phyloP scores from a whole-genome alignment of 371 early-diverging fungal species.

The Entomophthora muscae region DNA sequence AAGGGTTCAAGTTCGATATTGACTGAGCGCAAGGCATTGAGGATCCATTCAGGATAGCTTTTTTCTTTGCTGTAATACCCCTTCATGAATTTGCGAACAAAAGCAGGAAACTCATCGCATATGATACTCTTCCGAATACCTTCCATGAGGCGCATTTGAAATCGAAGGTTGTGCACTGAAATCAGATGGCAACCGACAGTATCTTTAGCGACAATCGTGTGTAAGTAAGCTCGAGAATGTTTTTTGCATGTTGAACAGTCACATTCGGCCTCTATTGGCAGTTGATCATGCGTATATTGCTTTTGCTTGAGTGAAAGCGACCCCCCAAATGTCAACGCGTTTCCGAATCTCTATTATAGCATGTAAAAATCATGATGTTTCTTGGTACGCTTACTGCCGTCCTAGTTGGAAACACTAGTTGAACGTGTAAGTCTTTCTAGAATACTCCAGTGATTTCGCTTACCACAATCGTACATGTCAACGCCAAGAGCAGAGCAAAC shows the following conservation, averaged over 20 bases:
- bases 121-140: slow-evolving; percentile 61
- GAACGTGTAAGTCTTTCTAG: too few relatives aligned
- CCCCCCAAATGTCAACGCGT: slow-evolving; percentile 67
- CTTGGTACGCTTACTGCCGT: slow-evolving; percentile 49
- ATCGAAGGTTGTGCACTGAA: slow-evolving; percentile 80
- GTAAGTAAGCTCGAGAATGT: slow-evolving; percentile 65
- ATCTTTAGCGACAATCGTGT: slow-evolving; percentile 54
- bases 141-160: slow-evolving; percentile 74
- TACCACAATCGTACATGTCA: slow-evolving; percentile 87
- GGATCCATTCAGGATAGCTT: slow-evolving; percentile 65
- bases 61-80: neutral
- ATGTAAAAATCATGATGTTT: neutral
- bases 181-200: slow-evolving; percentile 85
- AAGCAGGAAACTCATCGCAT: slow-evolving; percentile 58
- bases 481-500: slow-evolving; percentile 87
- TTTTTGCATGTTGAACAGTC: slow-evolving; percentile 70
- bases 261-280: slow-evolving; percentile 72
- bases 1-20: slow-evolving; percentile 33
- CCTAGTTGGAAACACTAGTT: slow-evolving; percentile 78
- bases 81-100: slow-evolving; percentile 57
- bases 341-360: slow-evolving; percentile 61
- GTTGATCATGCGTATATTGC: slow-evolving; percentile 38
- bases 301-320: slow-evolving; percentile 46
- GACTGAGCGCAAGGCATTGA: slow-evolving; percentile 65
- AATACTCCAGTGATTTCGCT: too few relatives aligned